Evolutionary conservation across 805 yeast species (phyloP).

Genomic region (Nakazawaea pomicola): DNA sequence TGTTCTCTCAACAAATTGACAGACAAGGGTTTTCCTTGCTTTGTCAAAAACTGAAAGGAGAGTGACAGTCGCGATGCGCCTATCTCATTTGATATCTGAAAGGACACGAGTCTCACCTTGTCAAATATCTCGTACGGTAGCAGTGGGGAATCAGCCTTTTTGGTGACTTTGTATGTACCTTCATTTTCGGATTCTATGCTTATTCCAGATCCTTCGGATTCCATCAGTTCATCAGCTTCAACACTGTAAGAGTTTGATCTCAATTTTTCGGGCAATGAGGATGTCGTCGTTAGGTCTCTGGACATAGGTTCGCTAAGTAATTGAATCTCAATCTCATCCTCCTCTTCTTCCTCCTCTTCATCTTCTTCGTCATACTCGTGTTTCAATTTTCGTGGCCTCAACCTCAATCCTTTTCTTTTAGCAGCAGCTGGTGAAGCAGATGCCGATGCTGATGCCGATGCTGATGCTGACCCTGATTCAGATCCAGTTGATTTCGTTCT

Average conservation of each 20-base stretch:
- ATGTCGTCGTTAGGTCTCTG: too few relatives aligned
- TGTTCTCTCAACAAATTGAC: constrained; percentile 13
- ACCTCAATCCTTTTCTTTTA: constrained; percentile 8
- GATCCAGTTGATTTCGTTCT: constrained; percentile 3
- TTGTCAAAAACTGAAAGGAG: constrained; percentile 11
- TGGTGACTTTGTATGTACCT: constrained; percentile 2
- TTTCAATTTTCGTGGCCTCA: neutral
- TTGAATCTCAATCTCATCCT: too few relatives aligned
- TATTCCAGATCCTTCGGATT: neutral
- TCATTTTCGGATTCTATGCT: neutral
- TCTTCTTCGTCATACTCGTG: constrained; percentile 3
- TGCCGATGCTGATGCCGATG: neutral
- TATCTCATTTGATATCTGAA: constrained; percentile 11
- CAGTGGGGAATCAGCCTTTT: constrained; percentile 1
- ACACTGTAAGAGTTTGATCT: neutral
- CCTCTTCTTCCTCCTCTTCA: constrained; percentile 3
- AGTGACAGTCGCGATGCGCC: constrained; percentile 10
- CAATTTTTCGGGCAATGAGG: too few relatives aligned
- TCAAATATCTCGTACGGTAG: constrained; percentile 11
- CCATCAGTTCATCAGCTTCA: neutral
- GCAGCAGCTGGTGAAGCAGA: neutral
- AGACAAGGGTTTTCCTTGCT: constrained; percentile 10
- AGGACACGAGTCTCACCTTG: constrained; percentile 11
- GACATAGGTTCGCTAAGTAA: too few relatives aligned
- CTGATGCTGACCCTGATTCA: neutral